A percentile compares a stretch with the other conserved stretches of the same genome.
Conservation (phyloP, 306 rosid species). For the Ziziphus jujuba region DNA sequence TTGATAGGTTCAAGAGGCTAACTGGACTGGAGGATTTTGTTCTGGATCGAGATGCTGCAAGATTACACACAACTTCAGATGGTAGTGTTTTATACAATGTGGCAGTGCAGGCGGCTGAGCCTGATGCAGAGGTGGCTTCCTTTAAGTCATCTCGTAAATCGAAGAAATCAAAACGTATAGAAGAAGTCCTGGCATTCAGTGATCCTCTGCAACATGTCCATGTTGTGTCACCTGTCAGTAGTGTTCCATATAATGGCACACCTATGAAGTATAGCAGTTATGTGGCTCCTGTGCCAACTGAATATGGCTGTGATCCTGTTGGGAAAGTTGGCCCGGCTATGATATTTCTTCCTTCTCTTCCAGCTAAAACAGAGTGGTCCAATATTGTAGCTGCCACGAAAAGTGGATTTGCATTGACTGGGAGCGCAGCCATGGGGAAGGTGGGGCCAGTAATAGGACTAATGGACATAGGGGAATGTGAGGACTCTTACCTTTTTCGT, state of each 20-base stretch:
- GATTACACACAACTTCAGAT: slow-evolving; percentile 25
- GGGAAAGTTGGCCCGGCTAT: slow-evolving; percentile 27
- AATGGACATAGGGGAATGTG: slow-evolving; percentile 41
- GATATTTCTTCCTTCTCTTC: slow-evolving; percentile 41
- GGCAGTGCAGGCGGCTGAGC: slow-evolving; percentile 18
- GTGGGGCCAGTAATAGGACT: slow-evolving; percentile 39
- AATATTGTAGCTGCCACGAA: slow-evolving; percentile 30
- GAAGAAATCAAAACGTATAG: slow-evolving; percentile 20
- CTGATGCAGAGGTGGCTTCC: slow-evolving; percentile 23
- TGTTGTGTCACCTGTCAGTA: slow-evolving; percentile 16
- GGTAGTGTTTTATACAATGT: not conserved
- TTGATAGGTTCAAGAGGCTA: slow-evolving; percentile 70
- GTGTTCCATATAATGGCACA: slow-evolving; percentile 20
- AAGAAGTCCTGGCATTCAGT: slow-evolving; percentile 24
- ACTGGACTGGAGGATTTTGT: slow-evolving; percentile 53
- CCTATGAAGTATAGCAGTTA: slow-evolving; percentile 13
- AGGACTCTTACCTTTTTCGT: slow-evolving; percentile 37
- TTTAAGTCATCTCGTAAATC: slow-evolving; percentile 17
- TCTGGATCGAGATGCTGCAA: slow-evolving; percentile 44
- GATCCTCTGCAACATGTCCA: slow-evolving; percentile 22
- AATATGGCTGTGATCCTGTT: not conserved
- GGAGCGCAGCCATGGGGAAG: slow-evolving; percentile 38
- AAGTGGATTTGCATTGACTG: slow-evolving; percentile 39
- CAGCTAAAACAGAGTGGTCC: slow-evolving; percentile 30
- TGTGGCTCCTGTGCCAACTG: slow-evolving; percentile 3